phyloP scores from a whole-genome alignment of 495 filamentous ascomycete species.

The Penicillium subrubescens region DNA sequence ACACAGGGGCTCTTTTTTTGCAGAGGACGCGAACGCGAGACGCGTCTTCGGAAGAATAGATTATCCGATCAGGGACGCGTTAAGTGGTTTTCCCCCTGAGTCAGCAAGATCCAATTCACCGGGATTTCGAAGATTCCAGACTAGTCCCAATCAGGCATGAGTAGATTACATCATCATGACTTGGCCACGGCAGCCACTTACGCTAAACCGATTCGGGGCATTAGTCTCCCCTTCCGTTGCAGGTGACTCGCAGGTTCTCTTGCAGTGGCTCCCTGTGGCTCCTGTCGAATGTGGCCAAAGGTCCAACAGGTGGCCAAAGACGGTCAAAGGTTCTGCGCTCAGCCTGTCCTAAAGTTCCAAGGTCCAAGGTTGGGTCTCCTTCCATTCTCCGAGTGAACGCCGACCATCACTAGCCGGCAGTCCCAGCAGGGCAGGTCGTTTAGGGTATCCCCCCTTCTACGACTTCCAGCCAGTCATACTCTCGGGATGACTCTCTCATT shows the following conservation, averaged over 20 bases:
- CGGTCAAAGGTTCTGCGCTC: background rate
- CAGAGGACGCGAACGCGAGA: slow-evolving; percentile 37
- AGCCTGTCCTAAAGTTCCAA: background rate
- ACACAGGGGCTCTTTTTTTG: slow-evolving; percentile 21
- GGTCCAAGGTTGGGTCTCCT: background rate
- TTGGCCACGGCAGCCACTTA: background rate
- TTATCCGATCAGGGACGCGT: slow-evolving; percentile 35
- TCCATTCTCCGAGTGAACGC: slow-evolving; percentile 4
- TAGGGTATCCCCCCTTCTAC: background rate
- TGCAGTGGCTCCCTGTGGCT: no score
- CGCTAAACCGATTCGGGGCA: slow-evolving; percentile 1
- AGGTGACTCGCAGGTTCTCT: background rate
- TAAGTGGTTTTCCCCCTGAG: slow-evolving; percentile 39
- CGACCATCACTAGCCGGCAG: background rate
- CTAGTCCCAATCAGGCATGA: background rate
- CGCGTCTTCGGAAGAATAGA: slow-evolving; percentile 28
- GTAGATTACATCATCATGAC: background rate
- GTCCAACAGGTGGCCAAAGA: background rate
- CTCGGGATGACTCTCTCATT: background rate
- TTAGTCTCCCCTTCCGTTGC: background rate
- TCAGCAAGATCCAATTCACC: background rate
- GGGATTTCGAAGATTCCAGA: background rate
- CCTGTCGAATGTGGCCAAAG: background rate
- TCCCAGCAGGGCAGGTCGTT: slow-evolving; percentile 1
- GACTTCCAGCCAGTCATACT: slow-evolving; percentile 1